These are phyloP conservation scores for Trichoderma polysporum DNA, from an alignment of 2,329 filamentous ascomycete genomes.

Conservation along the genomic window DNA sequence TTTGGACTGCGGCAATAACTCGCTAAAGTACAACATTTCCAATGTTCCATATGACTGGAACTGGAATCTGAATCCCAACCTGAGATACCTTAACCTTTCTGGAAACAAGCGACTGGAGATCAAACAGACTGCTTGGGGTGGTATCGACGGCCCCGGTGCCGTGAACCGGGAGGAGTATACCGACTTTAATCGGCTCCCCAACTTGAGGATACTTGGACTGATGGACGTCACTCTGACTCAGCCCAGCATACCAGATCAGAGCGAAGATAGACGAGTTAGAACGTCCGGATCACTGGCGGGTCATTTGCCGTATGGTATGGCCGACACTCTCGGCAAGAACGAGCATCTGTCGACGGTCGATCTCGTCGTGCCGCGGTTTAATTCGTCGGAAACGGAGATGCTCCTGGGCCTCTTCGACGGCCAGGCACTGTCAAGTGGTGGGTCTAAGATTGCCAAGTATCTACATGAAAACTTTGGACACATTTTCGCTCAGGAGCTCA, in stretches of 20 bases:
- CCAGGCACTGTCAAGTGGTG: conserved; percentile 81
- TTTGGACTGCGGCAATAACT: conserved; percentile 92
- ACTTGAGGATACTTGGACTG: conserved; percentile 83
- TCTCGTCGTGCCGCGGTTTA: conserved; percentile 89
- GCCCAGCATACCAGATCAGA: conserved; percentile 90
- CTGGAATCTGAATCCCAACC: conserved; percentile 96
- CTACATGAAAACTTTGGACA: conserved; percentile 93
- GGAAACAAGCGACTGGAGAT: conserved; percentile 97
- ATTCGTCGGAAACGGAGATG: conserved; percentile 85
- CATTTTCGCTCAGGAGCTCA: conserved; percentile 80
- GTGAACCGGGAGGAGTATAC: conserved; percentile 68
- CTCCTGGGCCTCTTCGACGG: conserved; percentile 96
- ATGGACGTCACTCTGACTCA: conserved; percentile 98
- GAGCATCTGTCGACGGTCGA: conserved; percentile 96
- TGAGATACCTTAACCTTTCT: conserved; percentile 93
- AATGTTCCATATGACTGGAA: conserved; percentile 99
- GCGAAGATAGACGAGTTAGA: conserved; percentile 88
- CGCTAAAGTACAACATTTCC: conserved; percentile 95
- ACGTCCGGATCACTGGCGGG: conserved; percentile 96
- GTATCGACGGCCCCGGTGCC: conserved; percentile 50
- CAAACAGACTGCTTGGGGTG: conserved; percentile 53
- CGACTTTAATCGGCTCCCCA: conserved; percentile 81
- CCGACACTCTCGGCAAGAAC: conserved; percentile 86
- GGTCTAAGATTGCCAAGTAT: conserved; percentile 94
- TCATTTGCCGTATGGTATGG: conserved; percentile 93